phyloP scores from a whole-genome alignment of 192 early-diverging fungal genomes.

The Coemansia sp. region DNA sequence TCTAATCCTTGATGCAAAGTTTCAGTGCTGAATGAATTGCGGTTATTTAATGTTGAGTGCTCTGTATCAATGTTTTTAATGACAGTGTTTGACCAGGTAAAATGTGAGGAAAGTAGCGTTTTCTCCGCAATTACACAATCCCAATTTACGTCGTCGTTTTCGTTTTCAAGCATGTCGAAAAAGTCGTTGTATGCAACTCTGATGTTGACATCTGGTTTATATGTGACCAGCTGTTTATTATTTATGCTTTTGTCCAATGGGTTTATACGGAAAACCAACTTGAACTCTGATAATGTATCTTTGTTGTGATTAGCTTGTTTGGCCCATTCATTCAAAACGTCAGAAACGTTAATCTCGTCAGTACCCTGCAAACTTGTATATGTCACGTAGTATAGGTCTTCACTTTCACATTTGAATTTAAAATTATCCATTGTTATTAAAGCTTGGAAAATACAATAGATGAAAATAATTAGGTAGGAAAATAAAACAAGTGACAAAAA shows the following conservation, averaged over 20 bases:
- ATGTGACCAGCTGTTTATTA: not conserved
- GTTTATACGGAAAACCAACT: not conserved
- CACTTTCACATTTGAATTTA: not conserved
- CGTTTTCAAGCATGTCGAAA: not conserved
- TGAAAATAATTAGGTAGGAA: no score
- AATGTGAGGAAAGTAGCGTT: not conserved
- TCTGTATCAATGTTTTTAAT: no score
- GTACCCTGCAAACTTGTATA: not conserved
- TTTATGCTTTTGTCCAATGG: not conserved
- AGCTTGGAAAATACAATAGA: no score
- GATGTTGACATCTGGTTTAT: not conserved
- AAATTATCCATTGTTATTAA: not conserved
- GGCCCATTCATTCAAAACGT: not conserved
- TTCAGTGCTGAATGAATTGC: no score
- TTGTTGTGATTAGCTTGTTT: not conserved
- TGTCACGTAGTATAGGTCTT: not conserved
- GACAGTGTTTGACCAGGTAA: not conserved
- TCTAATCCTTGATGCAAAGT: no score
- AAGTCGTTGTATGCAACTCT: not conserved
- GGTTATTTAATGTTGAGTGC: no score
- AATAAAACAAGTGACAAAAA: no score
- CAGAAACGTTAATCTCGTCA: not conserved
- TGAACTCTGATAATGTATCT: not conserved
- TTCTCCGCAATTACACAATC: not conserved
- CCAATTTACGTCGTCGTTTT: not conserved